Evolutionary conservation across 495 filamentous ascomycete genomes (phyloP), one percentile per base, ranked within the genome.

Genomic region (Aspergillus taichungensis): DNA sequence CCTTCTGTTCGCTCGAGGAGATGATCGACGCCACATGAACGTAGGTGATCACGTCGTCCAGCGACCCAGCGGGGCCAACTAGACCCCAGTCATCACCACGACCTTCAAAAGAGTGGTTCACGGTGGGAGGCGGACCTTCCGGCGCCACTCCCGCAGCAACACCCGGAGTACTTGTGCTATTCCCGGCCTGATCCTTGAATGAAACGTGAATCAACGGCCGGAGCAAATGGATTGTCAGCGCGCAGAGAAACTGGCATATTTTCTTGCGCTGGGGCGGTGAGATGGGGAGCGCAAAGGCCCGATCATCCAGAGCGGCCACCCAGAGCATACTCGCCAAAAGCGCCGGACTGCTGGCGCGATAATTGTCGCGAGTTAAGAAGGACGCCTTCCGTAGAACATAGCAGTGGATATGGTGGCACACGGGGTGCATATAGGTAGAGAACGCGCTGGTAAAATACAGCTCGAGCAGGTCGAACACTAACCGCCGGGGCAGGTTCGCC

Each of bases 311-410:
- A 10, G 88, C 88, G 12, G 87, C 87, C 18, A 95, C 87, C 88
- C 88, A 96, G 12, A 95, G 81, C 84, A 95, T 95, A 63, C 87
- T 92, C 8, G 90, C 85, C 33, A 96, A 71, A 32, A 96, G 72
- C 0, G 90, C 87, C 30, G 90, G 89, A 54, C 87, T 90, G 63
- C 88, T 94, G 49, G 78, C 73, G 41, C 90, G 76, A 33, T 88
- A 88, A 49, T 78, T 83, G 42, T 80, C 84, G 18, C 74, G 77
- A 58, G 87, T 83, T 32, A 96, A 73, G 63, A 96, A 91, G 6
- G 89, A 92, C 36, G 81, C 79, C 57, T 94, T 94, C 45, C 90
- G 79, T 64, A 95, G 85, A 50, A 95, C 82, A 61, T 90, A 94
- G 48, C 87, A 89, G 42, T 95, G 79, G 13, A 95, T 83, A 61